These are phyloP conservation scores for Aspergillus luchuensis DNA, from an alignment of 2,329 filamentous ascomycete species.

Conservation along the genomic window DNA sequence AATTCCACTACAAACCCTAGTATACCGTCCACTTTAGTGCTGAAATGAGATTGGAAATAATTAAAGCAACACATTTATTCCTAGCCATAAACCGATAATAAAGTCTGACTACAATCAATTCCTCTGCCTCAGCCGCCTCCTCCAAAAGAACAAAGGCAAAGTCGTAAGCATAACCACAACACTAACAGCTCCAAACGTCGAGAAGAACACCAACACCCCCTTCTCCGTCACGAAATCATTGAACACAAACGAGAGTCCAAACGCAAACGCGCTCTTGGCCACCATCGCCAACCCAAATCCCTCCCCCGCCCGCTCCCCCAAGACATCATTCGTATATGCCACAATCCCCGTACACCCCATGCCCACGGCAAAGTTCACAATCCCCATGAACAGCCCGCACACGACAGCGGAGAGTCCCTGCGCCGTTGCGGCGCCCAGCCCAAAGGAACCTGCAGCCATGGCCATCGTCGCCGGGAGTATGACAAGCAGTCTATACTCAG, in stretches of 20 bases:
- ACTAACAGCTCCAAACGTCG: background rate
- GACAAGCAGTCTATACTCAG: background rate
- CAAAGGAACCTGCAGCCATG: too few relatives aligned
- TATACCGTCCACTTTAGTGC: too few relatives aligned
- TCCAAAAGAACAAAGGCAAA: background rate
- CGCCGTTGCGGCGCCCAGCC: too few relatives aligned
- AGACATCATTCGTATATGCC: background rate
- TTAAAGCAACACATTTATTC: too few relatives aligned
- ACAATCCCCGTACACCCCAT: background rate
- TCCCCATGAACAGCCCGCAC: background rate
- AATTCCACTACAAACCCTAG: too few relatives aligned
- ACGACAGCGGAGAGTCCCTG: background rate
- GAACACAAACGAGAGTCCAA: background rate
- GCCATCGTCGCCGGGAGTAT: background rate
- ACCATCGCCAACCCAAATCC: background rate
- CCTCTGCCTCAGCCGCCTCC: background rate
- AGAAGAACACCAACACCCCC: background rate
- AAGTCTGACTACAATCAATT: too few relatives aligned
- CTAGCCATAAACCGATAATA: too few relatives aligned
- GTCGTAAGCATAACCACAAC: background rate
- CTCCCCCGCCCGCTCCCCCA: background rate
- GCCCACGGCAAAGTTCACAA: background rate
- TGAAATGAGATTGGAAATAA: rapidly evolving
- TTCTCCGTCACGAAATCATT: background rate
- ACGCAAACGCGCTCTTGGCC: background rate